phyloP scores from a whole-genome alignment of 2,329 filamentous ascomycete genomes.

The Penicillium sp. region DNA sequence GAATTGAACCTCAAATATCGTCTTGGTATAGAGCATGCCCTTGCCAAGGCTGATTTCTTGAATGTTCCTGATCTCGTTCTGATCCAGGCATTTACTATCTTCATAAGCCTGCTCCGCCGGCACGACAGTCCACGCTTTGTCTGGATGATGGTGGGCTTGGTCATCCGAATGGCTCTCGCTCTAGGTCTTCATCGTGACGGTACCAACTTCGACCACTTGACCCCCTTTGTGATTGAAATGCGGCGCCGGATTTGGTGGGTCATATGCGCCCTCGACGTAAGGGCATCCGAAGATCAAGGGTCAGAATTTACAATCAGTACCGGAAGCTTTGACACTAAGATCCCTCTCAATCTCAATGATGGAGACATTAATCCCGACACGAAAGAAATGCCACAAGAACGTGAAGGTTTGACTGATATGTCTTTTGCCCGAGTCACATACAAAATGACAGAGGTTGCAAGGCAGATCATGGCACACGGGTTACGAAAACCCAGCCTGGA shows the following conservation, averaged over 20 bases:
- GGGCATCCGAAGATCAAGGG: slow-evolving; percentile 63
- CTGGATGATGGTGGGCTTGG: slow-evolving; percentile 25
- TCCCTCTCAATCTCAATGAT: slow-evolving; percentile 52
- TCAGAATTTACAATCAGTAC: slow-evolving; percentile 60
- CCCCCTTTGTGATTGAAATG: slow-evolving; percentile 51
- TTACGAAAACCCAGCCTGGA: slow-evolving; percentile 33
- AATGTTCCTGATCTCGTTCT: slow-evolving; percentile 17
- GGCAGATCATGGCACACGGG: slow-evolving; percentile 34
- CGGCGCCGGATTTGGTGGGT: slow-evolving; percentile 40
- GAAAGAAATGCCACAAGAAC: slow-evolving; percentile 47
- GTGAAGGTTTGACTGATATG: slow-evolving; percentile 56
- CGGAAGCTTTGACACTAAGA: slow-evolving; percentile 58
- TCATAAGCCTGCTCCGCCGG: slow-evolving; percentile 17
- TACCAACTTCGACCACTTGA: slow-evolving; percentile 35
- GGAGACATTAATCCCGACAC: slow-evolving; percentile 49
- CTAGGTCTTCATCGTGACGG: slow-evolving; percentile 23
- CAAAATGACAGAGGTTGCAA: slow-evolving; percentile 37
- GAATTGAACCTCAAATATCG: slow-evolving; percentile 23
- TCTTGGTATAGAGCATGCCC: slow-evolving; percentile 19
- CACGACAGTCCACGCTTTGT: slow-evolving; percentile 23
- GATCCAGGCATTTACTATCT: slow-evolving; percentile 19
- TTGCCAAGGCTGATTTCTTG: slow-evolving; percentile 23
- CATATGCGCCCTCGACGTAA: slow-evolving; percentile 54
- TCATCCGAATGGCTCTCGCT: slow-evolving; percentile 20
- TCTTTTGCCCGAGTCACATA: slow-evolving; percentile 42